Conservation (phyloP, 768 basidiomycete species). For the Lentinus brumalis region DNA sequence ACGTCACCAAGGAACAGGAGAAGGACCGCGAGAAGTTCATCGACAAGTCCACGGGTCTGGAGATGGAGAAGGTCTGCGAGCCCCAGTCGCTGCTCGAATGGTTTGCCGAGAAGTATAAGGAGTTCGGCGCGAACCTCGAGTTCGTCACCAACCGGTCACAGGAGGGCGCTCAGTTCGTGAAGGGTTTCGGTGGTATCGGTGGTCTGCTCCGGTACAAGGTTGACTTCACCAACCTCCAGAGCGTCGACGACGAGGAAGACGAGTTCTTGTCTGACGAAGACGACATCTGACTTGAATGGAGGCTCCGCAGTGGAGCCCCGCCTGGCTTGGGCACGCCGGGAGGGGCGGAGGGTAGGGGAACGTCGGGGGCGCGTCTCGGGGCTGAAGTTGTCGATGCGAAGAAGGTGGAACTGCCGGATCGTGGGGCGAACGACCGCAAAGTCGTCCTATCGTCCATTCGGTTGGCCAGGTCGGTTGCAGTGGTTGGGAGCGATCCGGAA, state of each 20-base stretch:
- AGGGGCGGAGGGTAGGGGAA: conserved; percentile 48
- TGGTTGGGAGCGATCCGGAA: not conserved
- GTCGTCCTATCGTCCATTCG: not conserved
- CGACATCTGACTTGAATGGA: conserved; percentile 81
- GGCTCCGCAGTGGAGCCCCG: conserved; percentile 82
- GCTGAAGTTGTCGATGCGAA: not conserved
- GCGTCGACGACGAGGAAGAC: conserved; percentile 81
- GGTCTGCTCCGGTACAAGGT: conserved; percentile 97
- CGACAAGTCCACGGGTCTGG: conserved; percentile 91
- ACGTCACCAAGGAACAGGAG: conserved; percentile 80
- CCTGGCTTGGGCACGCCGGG: conserved; percentile 65
- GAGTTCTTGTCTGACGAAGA: conserved; percentile 80
- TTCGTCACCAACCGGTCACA: conserved; percentile 97
- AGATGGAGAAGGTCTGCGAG: conserved; percentile 91
- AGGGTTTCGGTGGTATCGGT: conserved; percentile 98
- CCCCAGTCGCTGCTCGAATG: conserved; percentile 92
- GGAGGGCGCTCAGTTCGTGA: conserved; percentile 97
- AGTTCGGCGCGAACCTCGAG: conserved; percentile 94
- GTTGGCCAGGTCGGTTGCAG: not conserved
- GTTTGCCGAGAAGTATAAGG: conserved; percentile 99
- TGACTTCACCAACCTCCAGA: conserved; percentile 82
- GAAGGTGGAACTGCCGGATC: not conserved
- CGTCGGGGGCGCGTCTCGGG: conserved; percentile 2
- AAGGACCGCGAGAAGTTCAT: conserved; percentile 93
- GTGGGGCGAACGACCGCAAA: not conserved